Evolutionary conservation across 257 asterid species (phyloP), one percentile per base, ranked within the genome.

Genomic region (Salvia miltiorrhiza): DNA sequence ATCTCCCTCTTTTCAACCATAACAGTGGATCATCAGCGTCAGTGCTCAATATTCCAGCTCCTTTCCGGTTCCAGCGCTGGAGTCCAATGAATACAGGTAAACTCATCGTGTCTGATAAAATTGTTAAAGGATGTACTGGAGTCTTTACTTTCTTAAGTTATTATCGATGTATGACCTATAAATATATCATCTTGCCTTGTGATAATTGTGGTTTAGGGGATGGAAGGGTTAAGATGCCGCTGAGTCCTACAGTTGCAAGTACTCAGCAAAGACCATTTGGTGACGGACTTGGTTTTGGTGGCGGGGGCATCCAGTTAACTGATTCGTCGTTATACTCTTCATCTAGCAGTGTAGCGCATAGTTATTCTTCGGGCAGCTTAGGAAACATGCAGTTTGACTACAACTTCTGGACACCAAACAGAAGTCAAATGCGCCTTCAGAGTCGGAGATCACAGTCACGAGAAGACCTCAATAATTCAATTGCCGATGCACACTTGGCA

Each of bases 391-490:
- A 86, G 40, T 80, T 72, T 52, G 96, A 87, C 80, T 63, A 62
- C 70, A 76, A 74, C 73, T 81, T 81, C 75, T 80, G 97, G 90
- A 70, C 88, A 7, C 86, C 96, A 2, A 87, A 86, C 60, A 65
- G 96, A 65, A 69, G 90, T 57, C 89, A 87, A 70, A 80, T 76
- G 90, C 93, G 82, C 40, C 92, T 90, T 24, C 97, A 90, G 43
- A 88, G 96, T 73, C 78, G 97, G 73, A 79, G 94, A 80, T 92
- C 98, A 37, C 97, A 90, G 66, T 92, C 98, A 61, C 84, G 98
- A 65, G 98, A 92, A 73, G 98, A 92, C 77, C 96, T 92, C 28
- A 78, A 49, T 68, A 76, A 86, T 78, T 83, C 98, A 10, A 44
- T 87, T 48, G 83, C 84, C 26, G 98, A 89, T 52, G 78, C 86